Evolutionary conservation across 2,329 filamentous ascomycete genomes (phyloP).

Genomic region (Fusarium sp.): DNA sequence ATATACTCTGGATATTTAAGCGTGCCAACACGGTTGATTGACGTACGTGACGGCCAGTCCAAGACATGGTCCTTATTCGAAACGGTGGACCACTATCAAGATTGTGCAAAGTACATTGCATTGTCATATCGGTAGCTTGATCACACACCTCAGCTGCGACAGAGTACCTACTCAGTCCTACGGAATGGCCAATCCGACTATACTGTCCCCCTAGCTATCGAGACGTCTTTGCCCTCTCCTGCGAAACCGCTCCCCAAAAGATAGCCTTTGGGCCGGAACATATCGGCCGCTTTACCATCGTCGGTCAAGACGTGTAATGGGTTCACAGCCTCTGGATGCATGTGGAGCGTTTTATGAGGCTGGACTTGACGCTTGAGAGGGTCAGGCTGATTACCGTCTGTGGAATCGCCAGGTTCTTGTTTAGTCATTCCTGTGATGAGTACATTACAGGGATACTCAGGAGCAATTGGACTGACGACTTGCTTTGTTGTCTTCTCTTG

Average conservation of each 20-base stretch:
- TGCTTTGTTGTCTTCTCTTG: neutral
- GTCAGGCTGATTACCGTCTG: constrained; percentile 4
- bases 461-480: neutral
- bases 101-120: neutral
- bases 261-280: too few species aligned
- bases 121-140: neutral
- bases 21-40: neutral
- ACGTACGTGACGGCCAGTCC: neutral
- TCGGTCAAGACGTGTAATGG: too few species aligned
- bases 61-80: neutral
- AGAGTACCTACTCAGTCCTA: neutral
- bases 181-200: neutral
- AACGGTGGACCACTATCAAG: neutral
- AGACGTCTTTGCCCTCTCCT: neutral
- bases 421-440: neutral
- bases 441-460: neutral
- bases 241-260: neutral
- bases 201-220: neutral
- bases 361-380: neutral
- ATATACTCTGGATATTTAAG: neutral
- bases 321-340: too few species aligned
- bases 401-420: neutral
- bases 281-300: too few species aligned
- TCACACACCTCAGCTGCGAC: neutral
- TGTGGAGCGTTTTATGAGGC: neutral